These are phyloP conservation scores for Paecilomyces sp. DNA, from an alignment of 2,329 filamentous ascomycete species.

Conservation along the genomic window DNA sequence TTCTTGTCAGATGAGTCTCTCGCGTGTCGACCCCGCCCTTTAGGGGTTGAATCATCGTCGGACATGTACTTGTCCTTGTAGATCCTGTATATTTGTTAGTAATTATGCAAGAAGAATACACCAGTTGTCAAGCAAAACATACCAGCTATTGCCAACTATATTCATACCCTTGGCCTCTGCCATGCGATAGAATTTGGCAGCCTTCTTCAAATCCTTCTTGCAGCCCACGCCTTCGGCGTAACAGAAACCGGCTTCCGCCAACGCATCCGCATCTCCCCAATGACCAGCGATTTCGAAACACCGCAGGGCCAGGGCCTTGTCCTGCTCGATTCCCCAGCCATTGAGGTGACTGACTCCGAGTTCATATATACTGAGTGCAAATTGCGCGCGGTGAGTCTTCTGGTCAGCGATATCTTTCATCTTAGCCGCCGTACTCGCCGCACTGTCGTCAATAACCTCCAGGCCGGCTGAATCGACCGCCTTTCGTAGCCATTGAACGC, in stretches of 20 bases:
- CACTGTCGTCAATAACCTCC: constrained; percentile 74
- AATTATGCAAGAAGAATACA: not conserved
- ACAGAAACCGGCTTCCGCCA: constrained; percentile 92
- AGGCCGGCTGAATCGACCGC: constrained; percentile 77
- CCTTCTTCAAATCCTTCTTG: constrained; percentile 94
- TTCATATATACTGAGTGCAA: constrained; percentile 93
- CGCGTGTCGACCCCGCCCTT: constrained; percentile 26
- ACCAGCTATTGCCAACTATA: constrained; percentile 99
- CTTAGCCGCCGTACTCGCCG: constrained; percentile 39
- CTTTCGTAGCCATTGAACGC: constrained; percentile 84
- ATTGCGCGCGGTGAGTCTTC: constrained; percentile 83
- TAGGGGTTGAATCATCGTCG: constrained; percentile 46
- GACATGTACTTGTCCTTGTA: constrained; percentile 89
- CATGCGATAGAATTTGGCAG: constrained; percentile 80
- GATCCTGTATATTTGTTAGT: constrained; percentile 56
- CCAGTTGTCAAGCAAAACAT: constrained; percentile 28
- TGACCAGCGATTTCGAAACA: constrained; percentile 95
- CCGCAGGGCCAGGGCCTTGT: constrained; percentile 76
- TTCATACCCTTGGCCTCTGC: constrained; percentile 91
- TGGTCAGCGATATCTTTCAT: constrained; percentile 60
- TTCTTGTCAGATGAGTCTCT: constrained; percentile 54
- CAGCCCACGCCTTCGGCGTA: constrained; percentile 90
- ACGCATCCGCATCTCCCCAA: constrained; percentile 92
- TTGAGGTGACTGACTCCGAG: constrained; percentile 96
- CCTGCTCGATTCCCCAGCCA: constrained; percentile 93